Evolutionary conservation across 306 rosid genomes (phyloP).

Genomic region (Notholithocarpus densiflorus): DNA sequence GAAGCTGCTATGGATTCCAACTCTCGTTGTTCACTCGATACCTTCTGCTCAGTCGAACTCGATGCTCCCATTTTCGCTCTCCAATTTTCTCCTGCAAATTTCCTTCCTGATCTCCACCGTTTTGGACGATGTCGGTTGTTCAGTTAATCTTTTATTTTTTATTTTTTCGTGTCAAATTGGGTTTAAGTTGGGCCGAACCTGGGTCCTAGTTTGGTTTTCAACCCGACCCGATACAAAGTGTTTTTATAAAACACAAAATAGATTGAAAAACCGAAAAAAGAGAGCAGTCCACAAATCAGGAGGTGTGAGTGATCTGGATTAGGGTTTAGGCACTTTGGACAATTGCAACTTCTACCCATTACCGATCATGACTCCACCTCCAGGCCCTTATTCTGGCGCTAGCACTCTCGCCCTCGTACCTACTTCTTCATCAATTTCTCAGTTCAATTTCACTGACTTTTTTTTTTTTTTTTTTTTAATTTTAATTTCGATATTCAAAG

Average conservation of each 20-base stretch:
- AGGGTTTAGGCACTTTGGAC: not conserved
- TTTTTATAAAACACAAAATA: too few species aligned
- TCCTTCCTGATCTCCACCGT: not conserved
- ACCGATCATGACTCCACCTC: constrained; percentile 35
- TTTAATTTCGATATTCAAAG: not conserved
- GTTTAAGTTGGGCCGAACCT: too few species aligned
- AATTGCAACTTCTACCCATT: constrained; percentile 3
- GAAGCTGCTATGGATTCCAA: constrained; percentile 66
- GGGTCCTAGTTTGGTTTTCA: too few species aligned
- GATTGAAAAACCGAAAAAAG: too few species aligned
- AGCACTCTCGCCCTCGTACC: constrained; percentile 49
- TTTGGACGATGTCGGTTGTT: too few species aligned
- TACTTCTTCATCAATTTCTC: not conserved
- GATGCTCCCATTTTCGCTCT: constrained; percentile 68
- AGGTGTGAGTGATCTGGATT: constrained; percentile 1
- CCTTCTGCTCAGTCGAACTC: constrained; percentile 47
- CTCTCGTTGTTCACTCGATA: constrained; percentile 57
- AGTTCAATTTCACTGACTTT: not conserved
- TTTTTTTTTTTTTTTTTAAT: not conserved
- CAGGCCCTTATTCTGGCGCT: constrained; percentile 48
- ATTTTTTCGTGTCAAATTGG: too few species aligned
- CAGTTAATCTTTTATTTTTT: too few species aligned
- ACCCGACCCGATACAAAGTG: too few species aligned
- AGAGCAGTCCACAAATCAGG: constrained; percentile 11
- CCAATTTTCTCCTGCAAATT: constrained; percentile 5